Conservation (phyloP, 2,329 filamentous ascomycete genomes). For the Sordariomycetes sp. region DNA sequence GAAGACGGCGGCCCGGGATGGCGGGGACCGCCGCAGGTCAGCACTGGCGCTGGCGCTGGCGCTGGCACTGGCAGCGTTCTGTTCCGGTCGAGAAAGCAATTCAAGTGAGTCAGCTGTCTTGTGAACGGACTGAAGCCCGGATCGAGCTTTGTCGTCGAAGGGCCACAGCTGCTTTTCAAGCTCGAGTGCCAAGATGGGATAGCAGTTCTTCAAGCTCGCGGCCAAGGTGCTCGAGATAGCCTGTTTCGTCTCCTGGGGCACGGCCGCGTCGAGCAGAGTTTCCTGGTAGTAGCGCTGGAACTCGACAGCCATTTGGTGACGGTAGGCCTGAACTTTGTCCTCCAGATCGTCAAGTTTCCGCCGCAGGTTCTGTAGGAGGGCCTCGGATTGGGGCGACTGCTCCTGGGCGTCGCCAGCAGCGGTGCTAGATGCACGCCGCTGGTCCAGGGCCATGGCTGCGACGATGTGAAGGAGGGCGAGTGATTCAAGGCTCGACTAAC, state of each 20-base stretch:
- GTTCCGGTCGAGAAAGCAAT: not conserved
- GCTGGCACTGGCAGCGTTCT: too few species aligned
- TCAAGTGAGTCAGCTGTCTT: too few species aligned
- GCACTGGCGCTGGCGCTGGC: not conserved
- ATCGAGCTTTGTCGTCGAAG: too few species aligned
- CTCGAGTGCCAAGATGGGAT: constrained; percentile 32
- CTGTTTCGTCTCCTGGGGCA: constrained; percentile 35
- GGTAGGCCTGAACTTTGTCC: constrained; percentile 45
- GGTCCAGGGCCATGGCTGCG: too few species aligned
- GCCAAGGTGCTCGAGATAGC: constrained; percentile 33
- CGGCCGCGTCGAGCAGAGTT: constrained; percentile 36
- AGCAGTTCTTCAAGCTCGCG: too few species aligned
- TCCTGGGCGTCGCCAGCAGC: too few species aligned
- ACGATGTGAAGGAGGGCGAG: too few species aligned
- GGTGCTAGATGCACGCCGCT: too few species aligned
- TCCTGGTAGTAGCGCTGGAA: constrained; percentile 45
- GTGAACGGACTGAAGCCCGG: too few species aligned
- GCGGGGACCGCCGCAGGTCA: constrained; percentile 4
- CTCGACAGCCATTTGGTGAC: constrained; percentile 45
- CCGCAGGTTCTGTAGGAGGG: constrained; percentile 41
- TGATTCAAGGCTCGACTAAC: not conserved
- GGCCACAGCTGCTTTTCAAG: too few species aligned
- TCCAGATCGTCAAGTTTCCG: constrained; percentile 47
- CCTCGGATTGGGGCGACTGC: too few species aligned
- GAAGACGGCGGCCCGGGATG: constrained; percentile 4